A percentile compares a stretch with the other conserved stretches of the same genome.
Evolutionary conservation across 2,329 filamentous ascomycete species (phyloP).

Genomic region (Cercospora berteroae): DNA sequence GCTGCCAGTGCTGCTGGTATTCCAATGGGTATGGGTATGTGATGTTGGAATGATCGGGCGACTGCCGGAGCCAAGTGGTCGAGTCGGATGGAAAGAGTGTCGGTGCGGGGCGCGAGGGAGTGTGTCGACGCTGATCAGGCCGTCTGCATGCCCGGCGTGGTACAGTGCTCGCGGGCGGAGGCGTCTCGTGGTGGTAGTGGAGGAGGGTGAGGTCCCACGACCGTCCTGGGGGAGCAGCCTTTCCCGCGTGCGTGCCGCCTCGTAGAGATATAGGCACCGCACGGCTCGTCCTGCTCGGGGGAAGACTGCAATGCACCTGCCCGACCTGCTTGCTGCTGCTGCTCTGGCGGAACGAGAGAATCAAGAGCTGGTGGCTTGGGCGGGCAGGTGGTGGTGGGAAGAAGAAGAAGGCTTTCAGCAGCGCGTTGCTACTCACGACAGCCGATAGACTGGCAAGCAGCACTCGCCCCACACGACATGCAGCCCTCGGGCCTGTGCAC

Average conservation of each 20-base stretch:
- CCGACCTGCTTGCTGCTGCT: constrained; percentile 1
- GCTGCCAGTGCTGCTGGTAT: constrained; percentile 10
- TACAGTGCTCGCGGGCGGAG: not conserved
- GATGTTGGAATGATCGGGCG: constrained; percentile 5
- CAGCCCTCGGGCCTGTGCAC: not conserved
- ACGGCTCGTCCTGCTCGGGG: not conserved
- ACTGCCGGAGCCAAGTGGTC: constrained; percentile 5
- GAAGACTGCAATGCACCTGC: constrained; percentile 1
- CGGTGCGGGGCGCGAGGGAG: constrained; percentile 11
- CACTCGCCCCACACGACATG: constrained; percentile 3
- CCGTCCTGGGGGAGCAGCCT: not conserved
- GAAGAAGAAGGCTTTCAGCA: constrained; percentile 6
- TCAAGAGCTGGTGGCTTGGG: not conserved
- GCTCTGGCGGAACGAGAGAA: not conserved
- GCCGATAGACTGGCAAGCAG: constrained; percentile 5
- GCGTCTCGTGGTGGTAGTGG: not conserved
- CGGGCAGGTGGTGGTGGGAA: not conserved
- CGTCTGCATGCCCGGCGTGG: constrained; percentile 8
- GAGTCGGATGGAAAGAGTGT: constrained; percentile 4
- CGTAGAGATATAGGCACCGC: not conserved
- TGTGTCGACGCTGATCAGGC: constrained; percentile 1
- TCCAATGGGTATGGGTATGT: constrained; percentile 4
- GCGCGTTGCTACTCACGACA: constrained; percentile 14
- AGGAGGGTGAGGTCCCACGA: not conserved
- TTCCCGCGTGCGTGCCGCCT: not conserved